These are phyloP conservation scores for Cichorium intybus DNA, from an alignment of 140 eudicot genomes.

Conservation along the genomic window DNA sequence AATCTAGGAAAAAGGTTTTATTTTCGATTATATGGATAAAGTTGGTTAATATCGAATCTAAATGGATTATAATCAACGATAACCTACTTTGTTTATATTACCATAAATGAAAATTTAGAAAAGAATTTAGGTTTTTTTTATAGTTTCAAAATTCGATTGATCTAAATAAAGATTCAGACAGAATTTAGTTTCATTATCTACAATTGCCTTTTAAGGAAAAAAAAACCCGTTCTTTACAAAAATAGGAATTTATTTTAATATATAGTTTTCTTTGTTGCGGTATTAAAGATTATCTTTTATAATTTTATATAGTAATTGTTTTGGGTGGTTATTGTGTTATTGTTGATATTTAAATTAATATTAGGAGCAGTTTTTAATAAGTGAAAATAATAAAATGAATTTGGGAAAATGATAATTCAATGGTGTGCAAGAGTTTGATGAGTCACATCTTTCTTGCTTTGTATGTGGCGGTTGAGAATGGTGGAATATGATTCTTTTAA, in stretches of 20 bases:
- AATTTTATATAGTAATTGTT: not conserved
- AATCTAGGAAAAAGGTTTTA: not conserved
- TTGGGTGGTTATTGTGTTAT: not conserved
- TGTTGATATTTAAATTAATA: not conserved
- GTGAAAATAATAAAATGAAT: not conserved
- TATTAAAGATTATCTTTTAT: not conserved
- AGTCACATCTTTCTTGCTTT: constrained; percentile 33
- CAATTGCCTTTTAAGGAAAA: not conserved
- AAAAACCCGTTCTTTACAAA: not conserved
- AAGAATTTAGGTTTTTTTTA: not conserved
- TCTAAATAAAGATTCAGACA: not conserved
- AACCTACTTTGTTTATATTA: not conserved
- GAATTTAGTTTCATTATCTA: not conserved
- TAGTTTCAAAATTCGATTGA: not conserved
- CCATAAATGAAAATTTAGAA: not conserved
- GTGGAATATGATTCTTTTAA: constrained; percentile 20
- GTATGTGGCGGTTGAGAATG: constrained; percentile 15
- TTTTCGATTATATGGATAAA: not conserved
- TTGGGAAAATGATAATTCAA: constrained; percentile 1
- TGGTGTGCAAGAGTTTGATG: constrained; percentile 29
- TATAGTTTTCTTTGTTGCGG: not conserved
- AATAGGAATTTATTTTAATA: not conserved
- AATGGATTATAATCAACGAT: no score
- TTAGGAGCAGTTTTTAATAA: not conserved
- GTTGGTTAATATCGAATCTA: not conserved